Evolutionary conservation across 805 yeast genomes (phyloP).

Genomic region (Pichia gijzeniarum): DNA sequence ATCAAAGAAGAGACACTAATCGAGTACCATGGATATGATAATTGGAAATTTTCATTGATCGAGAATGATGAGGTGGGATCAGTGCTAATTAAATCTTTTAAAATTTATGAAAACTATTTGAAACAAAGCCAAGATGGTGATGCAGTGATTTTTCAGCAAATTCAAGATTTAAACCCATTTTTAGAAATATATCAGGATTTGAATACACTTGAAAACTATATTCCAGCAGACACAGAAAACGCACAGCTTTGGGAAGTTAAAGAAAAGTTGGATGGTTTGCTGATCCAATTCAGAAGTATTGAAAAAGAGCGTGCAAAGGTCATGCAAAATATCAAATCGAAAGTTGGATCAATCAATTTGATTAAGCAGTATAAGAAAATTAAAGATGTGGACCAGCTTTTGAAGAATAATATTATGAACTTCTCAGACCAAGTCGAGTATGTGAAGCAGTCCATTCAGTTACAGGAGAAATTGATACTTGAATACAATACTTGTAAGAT

Average conservation of each 20-base stretch:
- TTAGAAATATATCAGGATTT: conserved; percentile 34
- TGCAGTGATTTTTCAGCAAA: conserved; percentile 39
- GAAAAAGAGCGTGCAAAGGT: conserved; percentile 35
- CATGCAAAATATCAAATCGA: conserved; percentile 37
- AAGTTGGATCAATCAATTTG: conserved; percentile 31
- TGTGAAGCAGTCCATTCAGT: conserved; percentile 35
- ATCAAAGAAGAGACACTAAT: conserved; percentile 50
- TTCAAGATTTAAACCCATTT: conserved; percentile 40
- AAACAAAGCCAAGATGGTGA: conserved; percentile 60
- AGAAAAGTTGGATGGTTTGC: conserved; percentile 30
- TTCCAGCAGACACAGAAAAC: conserved; percentile 28
- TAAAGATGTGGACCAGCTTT: conserved; percentile 24
- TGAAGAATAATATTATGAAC: conserved; percentile 37
- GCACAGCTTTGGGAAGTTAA: conserved; percentile 18
- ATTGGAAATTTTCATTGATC: conserved; percentile 51
- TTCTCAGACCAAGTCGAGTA: conserved; percentile 46
- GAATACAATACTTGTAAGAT: conserved; percentile 19
- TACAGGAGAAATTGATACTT: conserved; percentile 29
- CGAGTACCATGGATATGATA: conserved; percentile 42
- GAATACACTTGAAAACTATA: conserved; percentile 27
- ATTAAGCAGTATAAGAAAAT: conserved; percentile 12
- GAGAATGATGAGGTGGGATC: conserved; percentile 33
- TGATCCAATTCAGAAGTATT: conserved; percentile 28
- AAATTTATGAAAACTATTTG: conserved; percentile 43
- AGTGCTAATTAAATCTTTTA: conserved; percentile 34